These are phyloP conservation scores for Aristolochia fimbriata DNA, from an alignment of 164 flowering plant species.

Conservation along the genomic window DNA sequence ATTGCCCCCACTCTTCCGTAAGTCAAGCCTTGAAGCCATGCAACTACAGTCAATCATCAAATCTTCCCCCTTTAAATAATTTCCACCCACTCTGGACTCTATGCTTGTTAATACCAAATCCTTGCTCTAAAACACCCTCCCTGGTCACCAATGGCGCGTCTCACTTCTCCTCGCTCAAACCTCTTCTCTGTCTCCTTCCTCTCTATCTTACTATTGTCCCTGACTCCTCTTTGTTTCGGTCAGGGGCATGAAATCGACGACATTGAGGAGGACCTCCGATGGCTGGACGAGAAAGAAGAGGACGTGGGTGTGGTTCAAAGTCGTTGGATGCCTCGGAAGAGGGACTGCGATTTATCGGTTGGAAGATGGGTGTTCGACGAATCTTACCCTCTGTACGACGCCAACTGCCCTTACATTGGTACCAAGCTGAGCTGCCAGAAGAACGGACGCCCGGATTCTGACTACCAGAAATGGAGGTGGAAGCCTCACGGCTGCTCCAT, in stretches of 20 bases:
- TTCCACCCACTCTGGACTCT: neutral
- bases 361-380: conserved; percentile 76
- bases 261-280: conserved; percentile 11
- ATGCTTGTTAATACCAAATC: neutral
- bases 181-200: conserved; percentile 1
- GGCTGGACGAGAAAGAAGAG: conserved; percentile 38
- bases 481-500: conserved; percentile 55
- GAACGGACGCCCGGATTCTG: conserved; percentile 85
- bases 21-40: conserved; percentile 2
- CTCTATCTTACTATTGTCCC: conserved; percentile 4
- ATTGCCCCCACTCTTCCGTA: conserved; percentile 1
- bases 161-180: neutral
- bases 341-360: conserved; percentile 37
- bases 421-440: conserved; percentile 42
- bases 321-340: conserved; percentile 9
- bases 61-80: neutral
- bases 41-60: conserved; percentile 1
- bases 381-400: conserved; percentile 70
- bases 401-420: conserved; percentile 68
- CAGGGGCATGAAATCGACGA: conserved; percentile 11
- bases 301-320: conserved; percentile 34
- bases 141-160: neutral
- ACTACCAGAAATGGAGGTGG: conserved; percentile 81
- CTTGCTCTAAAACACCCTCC: too few species aligned
- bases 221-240: conserved; percentile 16